These are phyloP conservation scores for Boletus edulis DNA, from an alignment of 768 basidiomycete species.

Conservation along the genomic window DNA sequence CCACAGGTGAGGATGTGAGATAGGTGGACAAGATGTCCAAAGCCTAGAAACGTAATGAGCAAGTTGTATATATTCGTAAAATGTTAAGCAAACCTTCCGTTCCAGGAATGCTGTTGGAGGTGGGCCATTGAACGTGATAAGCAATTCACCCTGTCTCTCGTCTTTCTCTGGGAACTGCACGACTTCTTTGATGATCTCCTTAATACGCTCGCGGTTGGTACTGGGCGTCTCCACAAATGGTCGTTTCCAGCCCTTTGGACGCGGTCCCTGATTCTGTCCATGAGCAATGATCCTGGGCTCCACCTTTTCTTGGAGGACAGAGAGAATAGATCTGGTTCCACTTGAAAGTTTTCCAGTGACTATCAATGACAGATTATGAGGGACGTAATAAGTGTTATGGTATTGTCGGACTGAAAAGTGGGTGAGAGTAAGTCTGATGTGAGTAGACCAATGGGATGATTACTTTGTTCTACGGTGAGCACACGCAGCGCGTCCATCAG, in stretches of 20 bases:
- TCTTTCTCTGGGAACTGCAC: constrained; percentile 97
- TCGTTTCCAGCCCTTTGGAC: constrained; percentile 83
- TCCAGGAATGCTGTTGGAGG: constrained; percentile 66
- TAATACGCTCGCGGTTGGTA: constrained; percentile 53
- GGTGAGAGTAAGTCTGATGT: constrained; percentile 12
- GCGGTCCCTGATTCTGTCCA: constrained; percentile 64
- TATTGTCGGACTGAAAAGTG: constrained; percentile 73
- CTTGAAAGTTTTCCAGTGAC: constrained; percentile 84
- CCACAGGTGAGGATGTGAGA: constrained; percentile 79
- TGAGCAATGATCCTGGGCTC: constrained; percentile 82
- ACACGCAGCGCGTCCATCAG: constrained; percentile 88
- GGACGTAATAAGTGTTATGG: constrained; percentile 86
- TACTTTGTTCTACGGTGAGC: constrained; percentile 87
- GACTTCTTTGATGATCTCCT: constrained; percentile 51
- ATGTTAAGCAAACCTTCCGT: constrained; percentile 49
- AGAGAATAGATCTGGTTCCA: constrained; percentile 71
- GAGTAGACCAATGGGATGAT: constrained; percentile 10
- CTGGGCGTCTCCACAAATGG: constrained; percentile 91
- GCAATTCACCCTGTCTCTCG: constrained; percentile 89
- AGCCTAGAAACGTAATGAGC: constrained; percentile 47
- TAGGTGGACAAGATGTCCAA: constrained; percentile 85
- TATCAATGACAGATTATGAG: constrained; percentile 89
- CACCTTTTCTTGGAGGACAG: constrained; percentile 77
- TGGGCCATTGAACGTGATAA: constrained; percentile 79
- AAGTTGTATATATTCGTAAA: not conserved